phyloP scores from a whole-genome alignment of 192 early-diverging fungal genomes.

The Thoreauomyces humboldtii region DNA sequence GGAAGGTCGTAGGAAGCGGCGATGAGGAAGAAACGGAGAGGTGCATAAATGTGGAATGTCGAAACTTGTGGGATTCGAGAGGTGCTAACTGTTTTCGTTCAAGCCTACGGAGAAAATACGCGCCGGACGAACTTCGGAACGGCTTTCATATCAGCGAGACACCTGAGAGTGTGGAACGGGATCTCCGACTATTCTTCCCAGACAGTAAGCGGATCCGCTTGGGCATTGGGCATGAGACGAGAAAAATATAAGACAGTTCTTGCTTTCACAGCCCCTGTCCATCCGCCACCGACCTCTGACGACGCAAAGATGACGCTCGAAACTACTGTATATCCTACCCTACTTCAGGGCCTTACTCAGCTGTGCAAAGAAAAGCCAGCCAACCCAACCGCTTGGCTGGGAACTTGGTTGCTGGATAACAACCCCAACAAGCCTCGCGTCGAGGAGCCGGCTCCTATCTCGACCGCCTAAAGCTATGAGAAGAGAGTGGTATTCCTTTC shows the following conservation, averaged over 20 bases:
- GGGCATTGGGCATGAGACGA: no score
- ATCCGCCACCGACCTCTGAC: constrained; percentile 32
- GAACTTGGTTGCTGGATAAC: constrained; percentile 47
- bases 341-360: constrained; percentile 50
- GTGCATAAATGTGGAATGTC: neutral
- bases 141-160: constrained; percentile 38
- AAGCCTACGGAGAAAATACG: constrained; percentile 32
- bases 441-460: constrained; percentile 27
- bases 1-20: constrained; percentile 35
- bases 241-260: no score
- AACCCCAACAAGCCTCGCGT: constrained; percentile 48
- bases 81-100: neutral
- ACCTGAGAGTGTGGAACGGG: constrained; percentile 21
- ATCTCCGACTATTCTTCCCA: constrained; percentile 49
- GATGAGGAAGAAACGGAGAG: neutral
- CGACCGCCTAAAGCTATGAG: no score
- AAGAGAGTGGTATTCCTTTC: no score
- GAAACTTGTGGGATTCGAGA: neutral
- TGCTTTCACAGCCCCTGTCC: constrained; percentile 24
- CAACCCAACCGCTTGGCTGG: constrained; percentile 48
- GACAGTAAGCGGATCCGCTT: constrained; percentile 46
- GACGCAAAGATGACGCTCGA: constrained; percentile 41
- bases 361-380: constrained; percentile 55
- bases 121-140: constrained; percentile 17
- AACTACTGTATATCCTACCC: constrained; percentile 43